Evolutionary conservation across 192 early-diverging fungal genomes (phyloP).

Genomic region (Coemansia sp.): DNA sequence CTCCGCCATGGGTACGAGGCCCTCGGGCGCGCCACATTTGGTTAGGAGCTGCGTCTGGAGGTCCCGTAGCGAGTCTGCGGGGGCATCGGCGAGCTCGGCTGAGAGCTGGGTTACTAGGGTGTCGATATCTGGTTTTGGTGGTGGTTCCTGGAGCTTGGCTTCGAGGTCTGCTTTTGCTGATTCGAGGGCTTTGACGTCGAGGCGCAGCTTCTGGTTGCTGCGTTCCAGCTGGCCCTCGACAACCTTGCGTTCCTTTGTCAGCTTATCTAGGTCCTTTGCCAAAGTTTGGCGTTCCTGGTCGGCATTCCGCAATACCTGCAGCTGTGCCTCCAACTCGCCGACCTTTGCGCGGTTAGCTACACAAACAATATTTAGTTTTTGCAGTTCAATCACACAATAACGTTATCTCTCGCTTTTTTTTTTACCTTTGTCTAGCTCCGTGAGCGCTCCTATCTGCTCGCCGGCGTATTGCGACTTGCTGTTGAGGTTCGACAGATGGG

Average conservation of each 20-base stretch:
- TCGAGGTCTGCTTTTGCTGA: not conserved
- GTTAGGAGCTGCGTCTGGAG: constrained; percentile 11
- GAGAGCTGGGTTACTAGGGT: constrained; percentile 12
- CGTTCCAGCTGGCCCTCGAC: constrained; percentile 45
- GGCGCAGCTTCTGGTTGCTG: constrained; percentile 34
- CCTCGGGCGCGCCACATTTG: constrained; percentile 26
- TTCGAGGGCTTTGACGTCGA: constrained; percentile 24
- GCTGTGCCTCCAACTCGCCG: constrained; percentile 19
- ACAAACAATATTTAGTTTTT: not conserved
- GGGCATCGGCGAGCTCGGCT: not conserved
- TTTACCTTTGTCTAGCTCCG: constrained; percentile 39
- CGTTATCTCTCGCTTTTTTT: too few relatives aligned
- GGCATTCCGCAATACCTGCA: not conserved
- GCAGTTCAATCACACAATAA: too few relatives aligned
- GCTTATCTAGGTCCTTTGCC: constrained; percentile 19
- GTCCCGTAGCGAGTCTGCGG: not conserved
- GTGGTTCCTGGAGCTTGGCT: not conserved
- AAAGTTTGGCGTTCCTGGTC: constrained; percentile 14
- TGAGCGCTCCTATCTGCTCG: constrained; percentile 50
- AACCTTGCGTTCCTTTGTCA: constrained; percentile 41
- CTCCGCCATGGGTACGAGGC: constrained; percentile 18
- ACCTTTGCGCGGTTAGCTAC: constrained; percentile 34
- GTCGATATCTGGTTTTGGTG: constrained; percentile 4
- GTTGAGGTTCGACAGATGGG: constrained; percentile 42
- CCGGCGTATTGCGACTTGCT: constrained; percentile 46